Percentiles rank a stretch among this genome's conserved stretches.
Conservation (phyloP, 139 green algal genomes). For the Edaphochlamys debaryana region DNA sequence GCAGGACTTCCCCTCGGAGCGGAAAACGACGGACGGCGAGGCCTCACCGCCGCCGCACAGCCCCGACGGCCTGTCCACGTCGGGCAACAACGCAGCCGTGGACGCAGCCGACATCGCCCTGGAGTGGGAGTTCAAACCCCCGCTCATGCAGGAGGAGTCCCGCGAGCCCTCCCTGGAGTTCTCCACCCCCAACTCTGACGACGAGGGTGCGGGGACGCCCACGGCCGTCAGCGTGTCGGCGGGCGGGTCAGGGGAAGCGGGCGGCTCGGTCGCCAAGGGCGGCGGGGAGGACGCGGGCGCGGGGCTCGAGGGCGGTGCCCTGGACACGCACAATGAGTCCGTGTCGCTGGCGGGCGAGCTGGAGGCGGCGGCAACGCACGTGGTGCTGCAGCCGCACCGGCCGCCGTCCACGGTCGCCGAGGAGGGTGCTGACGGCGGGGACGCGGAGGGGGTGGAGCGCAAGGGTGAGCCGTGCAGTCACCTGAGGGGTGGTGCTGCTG, state of each 20-base stretch:
- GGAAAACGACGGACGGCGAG: conserved; percentile 10
- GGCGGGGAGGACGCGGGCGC: not conserved
- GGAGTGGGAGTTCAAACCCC: conserved; percentile 32
- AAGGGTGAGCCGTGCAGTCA: not conserved
- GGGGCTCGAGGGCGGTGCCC: not conserved
- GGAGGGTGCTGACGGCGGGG: no score
- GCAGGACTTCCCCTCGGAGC: conserved; percentile 23
- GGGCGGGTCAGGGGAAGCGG: no score
- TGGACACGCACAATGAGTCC: not conserved
- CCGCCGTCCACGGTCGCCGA: not conserved
- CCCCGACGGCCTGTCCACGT: conserved; percentile 7
- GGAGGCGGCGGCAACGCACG: not conserved
- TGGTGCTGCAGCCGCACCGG: not conserved
- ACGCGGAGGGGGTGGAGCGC: not conserved
- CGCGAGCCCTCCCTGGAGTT: conserved; percentile 36
- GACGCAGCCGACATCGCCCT: not conserved
- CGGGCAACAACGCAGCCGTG: not conserved
- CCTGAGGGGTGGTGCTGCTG: no score
- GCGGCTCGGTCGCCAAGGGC: no score
- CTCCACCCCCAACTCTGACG: conserved; percentile 22
- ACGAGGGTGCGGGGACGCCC: conserved; percentile 16
- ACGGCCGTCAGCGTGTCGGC: not conserved
- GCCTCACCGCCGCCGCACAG: not conserved
- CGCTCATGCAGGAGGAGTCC: not conserved
- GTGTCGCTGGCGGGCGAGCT: not conserved